Evolutionary conservation across 805 yeast genomes (phyloP), one percentile per base, ranked within the genome.

Genomic region (Myxozyma neotropica): DNA sequence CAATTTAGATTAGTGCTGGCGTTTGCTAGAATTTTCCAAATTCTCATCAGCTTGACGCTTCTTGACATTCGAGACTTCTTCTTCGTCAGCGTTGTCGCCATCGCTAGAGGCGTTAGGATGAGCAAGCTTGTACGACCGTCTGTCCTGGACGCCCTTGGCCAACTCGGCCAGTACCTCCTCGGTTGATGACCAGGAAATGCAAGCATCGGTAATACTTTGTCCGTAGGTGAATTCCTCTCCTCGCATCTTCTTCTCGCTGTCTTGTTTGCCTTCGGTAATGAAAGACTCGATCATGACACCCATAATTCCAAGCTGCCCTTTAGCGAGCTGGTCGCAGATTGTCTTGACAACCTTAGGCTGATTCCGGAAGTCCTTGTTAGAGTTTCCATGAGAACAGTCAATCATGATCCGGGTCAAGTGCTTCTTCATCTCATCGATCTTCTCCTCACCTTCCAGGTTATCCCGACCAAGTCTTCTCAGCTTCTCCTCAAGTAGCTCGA

Each of bases 271-370:
- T 73, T 88, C 97, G 62, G 81, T 82, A 67, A 94, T 83, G 73
- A 93, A 89, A 59, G 95, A 86, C 80, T 94, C 99, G 71, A 94
- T 91, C 99, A 94, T 94, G 58, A 94, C 84, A 68, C 99, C 99
- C 74, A 96, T 87, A 63, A 94, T 86, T 56, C 82, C 74, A 39
- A 77, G 78, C 70, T 86, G 88, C 67, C 99, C 99, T 3, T 76
- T 79, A 15, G 83, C 75, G 52, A 94, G 75, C 76, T 94, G 99
- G 64, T 85, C 86, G 63, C 90, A 88, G 59, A 94, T 84, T 45
- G 77, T 81, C 26, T 82, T 81, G 26, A 92, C 90, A 13, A 93
- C 99, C 71, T 80, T 83, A 48, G 98, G 97, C 79, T 93, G 99
- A 76, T 93, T 93, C 72, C 83, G 83, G 83, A 85, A 92, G 75